Evolutionary conservation across 73 alveolate species (phyloP).

Genomic region (Paramecium bursaria): DNA sequence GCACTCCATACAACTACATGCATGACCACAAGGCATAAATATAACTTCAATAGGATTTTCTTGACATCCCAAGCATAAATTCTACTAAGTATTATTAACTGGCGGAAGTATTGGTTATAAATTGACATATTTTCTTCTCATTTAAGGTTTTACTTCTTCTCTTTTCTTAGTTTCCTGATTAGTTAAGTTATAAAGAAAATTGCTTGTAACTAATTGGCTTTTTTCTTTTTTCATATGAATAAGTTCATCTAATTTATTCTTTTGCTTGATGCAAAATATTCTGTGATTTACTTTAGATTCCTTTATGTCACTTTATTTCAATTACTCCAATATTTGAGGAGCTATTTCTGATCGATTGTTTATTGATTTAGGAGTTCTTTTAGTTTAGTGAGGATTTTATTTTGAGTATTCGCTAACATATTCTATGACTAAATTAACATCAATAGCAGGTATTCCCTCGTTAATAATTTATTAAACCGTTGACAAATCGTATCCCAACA

Average conservation of each 20-base stretch:
- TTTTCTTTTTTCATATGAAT: conserved; percentile 25
- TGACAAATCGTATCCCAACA: conserved; percentile 7
- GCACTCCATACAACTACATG: conserved; percentile 69
- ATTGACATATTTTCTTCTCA: neutral
- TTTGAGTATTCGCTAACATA: conserved; percentile 2
- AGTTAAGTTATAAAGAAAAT: conserved; percentile 13
- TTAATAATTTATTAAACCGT: conserved; percentile 25
- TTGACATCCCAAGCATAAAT: conserved; percentile 70
- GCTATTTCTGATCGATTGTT: conserved; percentile 33
- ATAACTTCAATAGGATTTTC: conserved; percentile 70
- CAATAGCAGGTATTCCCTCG: conserved; percentile 45
- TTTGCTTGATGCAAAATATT: conserved; percentile 32
- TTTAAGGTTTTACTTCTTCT: neutral
- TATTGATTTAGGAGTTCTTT: neutral
- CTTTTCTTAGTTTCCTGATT: conserved; percentile 3
- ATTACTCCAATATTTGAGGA: conserved; percentile 3
- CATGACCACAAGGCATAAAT: conserved; percentile 79
- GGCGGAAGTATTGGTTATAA: neutral
- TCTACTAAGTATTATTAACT: conserved; percentile 15
- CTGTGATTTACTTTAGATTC: conserved; percentile 5
- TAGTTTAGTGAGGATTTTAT: neutral
- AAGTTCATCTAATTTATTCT: conserved; percentile 39
- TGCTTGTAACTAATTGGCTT: conserved; percentile 2
- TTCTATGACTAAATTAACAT: conserved; percentile 52
- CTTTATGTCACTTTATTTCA: neutral